These are phyloP conservation scores for Wickerhamomyces sp. DNA, from an alignment of 1,139 yeast species.

Conservation along the genomic window DNA sequence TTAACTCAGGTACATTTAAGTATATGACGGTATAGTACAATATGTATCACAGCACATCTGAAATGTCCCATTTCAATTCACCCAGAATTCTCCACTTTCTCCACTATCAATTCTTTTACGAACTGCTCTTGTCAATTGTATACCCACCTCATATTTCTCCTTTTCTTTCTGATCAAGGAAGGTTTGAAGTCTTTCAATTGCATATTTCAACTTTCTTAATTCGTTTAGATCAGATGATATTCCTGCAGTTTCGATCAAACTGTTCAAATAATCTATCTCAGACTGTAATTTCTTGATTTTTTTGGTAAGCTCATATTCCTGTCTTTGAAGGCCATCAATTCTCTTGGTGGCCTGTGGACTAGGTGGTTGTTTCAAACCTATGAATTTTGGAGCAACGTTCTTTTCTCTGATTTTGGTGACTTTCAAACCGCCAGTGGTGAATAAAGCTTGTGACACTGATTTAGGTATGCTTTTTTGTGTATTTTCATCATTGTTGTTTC, in stretches of 20 bases:
- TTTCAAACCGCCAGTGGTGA: conserved; percentile 17
- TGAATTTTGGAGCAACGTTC: conserved; percentile 17
- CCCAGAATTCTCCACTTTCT: conserved; percentile 29
- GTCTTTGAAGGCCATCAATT: conserved; percentile 17
- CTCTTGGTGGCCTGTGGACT: conserved; percentile 11
- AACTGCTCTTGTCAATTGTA: conserved; percentile 31
- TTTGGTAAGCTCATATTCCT: conserved; percentile 16
- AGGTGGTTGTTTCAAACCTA: conserved; percentile 19
- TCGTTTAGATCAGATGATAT: conserved; percentile 31
- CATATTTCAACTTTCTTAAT: conserved; percentile 29
- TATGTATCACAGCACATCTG: no score
- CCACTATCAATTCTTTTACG: conserved; percentile 36
- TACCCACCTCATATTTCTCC: conserved; percentile 36
- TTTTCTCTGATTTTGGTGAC: conserved; percentile 23
- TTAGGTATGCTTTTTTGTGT: conserved; percentile 14
- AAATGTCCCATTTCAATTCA: conserved; percentile 3
- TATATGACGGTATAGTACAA: no score
- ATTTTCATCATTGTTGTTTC: background rate
- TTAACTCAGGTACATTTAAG: background rate
- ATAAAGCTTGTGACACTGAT: conserved; percentile 24
- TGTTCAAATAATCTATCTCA: conserved; percentile 31
- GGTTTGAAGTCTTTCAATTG: conserved; percentile 32
- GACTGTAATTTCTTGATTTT: conserved; percentile 31
- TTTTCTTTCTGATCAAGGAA: conserved; percentile 34
- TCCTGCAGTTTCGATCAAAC: conserved; percentile 29